Percentiles rank a stretch among this genome's conserved stretches.
phyloP scores from a whole-genome alignment of 257 asterid genomes.

The Solanum infundibuliforme region DNA sequence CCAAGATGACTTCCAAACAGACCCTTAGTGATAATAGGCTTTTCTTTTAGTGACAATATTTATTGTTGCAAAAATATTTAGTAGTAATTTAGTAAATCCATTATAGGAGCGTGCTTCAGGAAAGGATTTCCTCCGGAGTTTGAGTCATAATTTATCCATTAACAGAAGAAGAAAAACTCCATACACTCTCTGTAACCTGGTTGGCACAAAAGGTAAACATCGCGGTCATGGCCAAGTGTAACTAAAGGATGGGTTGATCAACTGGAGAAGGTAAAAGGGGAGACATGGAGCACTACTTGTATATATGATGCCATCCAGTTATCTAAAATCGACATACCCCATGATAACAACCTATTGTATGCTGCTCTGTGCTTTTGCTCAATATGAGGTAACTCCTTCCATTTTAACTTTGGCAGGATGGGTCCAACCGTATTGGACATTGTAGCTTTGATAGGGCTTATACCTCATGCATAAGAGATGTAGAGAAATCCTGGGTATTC shows the following conservation, averaged over 20 bases:
- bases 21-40: too few relatives aligned
- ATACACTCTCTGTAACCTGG: not conserved
- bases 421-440: not conserved
- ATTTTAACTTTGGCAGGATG: not conserved
- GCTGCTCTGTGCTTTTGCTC: not conserved
- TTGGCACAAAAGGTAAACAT: not conserved
- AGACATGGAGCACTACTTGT: not conserved
- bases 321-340: not conserved
- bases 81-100: too few relatives aligned
- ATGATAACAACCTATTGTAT: not conserved
- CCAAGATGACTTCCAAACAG: too few relatives aligned
- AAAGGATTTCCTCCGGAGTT: not conserved
- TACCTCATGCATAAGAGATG: not conserved
- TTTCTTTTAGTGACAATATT: too few relatives aligned
- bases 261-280: not conserved
- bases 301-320: not conserved
- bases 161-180: not conserved
- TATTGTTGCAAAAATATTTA: too few relatives aligned
- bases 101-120: not conserved
- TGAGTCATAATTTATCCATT: not conserved
- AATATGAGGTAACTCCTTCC: not conserved
- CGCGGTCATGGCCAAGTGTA: not conserved
- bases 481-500: too few relatives aligned
- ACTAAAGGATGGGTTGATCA: not conserved
- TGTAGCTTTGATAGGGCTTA: not conserved